Evolutionary conservation across 257 asterid species (phyloP).

Genomic region (Pogostemon cablin): DNA sequence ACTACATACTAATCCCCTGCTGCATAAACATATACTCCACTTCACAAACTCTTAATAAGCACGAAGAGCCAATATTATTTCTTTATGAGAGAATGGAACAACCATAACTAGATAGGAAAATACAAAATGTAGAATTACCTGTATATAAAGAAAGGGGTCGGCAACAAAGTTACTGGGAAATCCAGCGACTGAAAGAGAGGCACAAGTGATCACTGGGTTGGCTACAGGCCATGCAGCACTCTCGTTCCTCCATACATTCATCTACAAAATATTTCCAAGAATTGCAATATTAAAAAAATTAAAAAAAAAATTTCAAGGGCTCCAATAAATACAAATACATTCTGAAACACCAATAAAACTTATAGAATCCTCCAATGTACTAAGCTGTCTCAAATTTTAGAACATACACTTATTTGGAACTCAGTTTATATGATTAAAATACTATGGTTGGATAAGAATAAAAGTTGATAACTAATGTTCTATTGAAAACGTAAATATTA

Average conservation of each 20-base stretch:
- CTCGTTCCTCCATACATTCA: constrained; percentile 64
- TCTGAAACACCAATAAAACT: background rate
- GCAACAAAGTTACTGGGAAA: constrained; percentile 94
- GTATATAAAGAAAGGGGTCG: constrained; percentile 79
- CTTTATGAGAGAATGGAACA: constrained; percentile 1
- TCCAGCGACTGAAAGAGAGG: constrained; percentile 81
- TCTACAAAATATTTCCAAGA: constrained; percentile 48
- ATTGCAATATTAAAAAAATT: background rate
- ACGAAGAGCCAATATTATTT: background rate
- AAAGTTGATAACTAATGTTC: background rate
- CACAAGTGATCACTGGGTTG: constrained; percentile 90
- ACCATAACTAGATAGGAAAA: background rate
- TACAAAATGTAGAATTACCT: constrained; percentile 44
- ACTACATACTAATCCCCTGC: constrained; percentile 22
- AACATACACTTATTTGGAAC: background rate
- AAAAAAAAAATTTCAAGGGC: background rate
- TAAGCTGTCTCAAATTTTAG: background rate
- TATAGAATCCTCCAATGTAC: background rate
- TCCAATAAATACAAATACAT: background rate
- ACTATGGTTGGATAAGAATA: background rate
- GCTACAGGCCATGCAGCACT: constrained; percentile 97
- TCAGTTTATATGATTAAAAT: background rate
- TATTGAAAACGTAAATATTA: background rate
- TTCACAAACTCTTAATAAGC: constrained; percentile 17
- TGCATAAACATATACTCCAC: background rate